These are phyloP conservation scores for Chlamydomonas incerta DNA, from an alignment of 139 green algal genomes.

Conservation along the genomic window DNA sequence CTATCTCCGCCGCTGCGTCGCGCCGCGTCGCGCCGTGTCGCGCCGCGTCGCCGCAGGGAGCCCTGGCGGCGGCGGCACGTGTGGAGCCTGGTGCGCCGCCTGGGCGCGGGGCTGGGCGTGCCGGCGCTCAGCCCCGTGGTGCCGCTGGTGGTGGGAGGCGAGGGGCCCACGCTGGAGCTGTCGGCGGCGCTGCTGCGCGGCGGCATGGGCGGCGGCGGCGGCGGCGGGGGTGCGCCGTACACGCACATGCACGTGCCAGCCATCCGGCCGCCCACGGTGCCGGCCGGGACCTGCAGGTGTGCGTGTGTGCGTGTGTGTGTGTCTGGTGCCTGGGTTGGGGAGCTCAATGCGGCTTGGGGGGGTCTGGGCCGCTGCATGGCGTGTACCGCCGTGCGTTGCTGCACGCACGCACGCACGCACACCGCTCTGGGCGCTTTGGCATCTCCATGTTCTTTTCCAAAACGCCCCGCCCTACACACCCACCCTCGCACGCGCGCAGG, in stretches of 20 bases:
- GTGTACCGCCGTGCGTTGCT: too few species aligned
- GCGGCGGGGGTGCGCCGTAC: neutral
- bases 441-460: too few species aligned
- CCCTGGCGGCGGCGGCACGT: constrained; percentile 80
- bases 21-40: too few species aligned
- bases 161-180: constrained; percentile 72
- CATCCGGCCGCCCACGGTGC: constrained; percentile 94
- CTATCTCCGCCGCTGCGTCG: too few species aligned
- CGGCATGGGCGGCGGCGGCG: too few species aligned
- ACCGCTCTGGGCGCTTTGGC: neutral
- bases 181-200: constrained; percentile 64
- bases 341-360: too few species aligned
- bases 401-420: too few species aligned
- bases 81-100: constrained; percentile 57
- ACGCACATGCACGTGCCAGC: constrained; percentile 84
- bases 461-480: too few species aligned
- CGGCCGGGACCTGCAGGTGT: constrained; percentile 80
- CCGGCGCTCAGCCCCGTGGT: constrained; percentile 82
- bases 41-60: constrained; percentile 80
- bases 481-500: constrained; percentile 32
- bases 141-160: constrained; percentile 85
- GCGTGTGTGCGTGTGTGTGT: neutral
- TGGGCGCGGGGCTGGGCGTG: constrained; percentile 66
- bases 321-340: too few species aligned
- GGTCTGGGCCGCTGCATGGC: too few species aligned